Evolutionary conservation across 2,329 filamentous ascomycete species (phyloP).

Genomic region (Stemphylium vesicarium): DNA sequence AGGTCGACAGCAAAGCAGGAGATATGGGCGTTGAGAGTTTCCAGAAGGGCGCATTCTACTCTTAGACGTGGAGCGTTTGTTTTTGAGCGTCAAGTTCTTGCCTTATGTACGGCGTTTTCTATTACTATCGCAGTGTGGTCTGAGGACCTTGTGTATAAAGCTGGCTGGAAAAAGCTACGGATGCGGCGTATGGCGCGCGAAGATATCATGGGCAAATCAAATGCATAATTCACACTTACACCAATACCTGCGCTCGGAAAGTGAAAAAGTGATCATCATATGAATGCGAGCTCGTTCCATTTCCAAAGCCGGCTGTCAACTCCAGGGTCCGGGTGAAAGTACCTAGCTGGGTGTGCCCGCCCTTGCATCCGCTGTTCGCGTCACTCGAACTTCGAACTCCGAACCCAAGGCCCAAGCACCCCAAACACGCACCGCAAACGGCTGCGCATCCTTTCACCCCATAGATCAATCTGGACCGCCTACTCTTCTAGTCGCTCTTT

Average conservation of each 20-base stretch:
- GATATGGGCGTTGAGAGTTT: slow-evolving; percentile 73
- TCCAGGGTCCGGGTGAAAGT: not conserved
- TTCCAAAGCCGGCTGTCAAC: not conserved
- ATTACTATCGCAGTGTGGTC: not conserved
- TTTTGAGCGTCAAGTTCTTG: slow-evolving; percentile 14
- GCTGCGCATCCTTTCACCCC: not conserved
- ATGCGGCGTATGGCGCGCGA: slow-evolving; percentile 18
- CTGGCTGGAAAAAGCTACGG: slow-evolving; percentile 33
- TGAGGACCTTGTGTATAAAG: slow-evolving; percentile 17
- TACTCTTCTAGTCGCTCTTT: not conserved
- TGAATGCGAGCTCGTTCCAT: not conserved
- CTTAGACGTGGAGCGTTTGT: slow-evolving; percentile 49
- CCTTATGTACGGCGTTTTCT: slow-evolving; percentile 15
- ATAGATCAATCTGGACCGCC: not conserved
- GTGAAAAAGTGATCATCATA: not conserved
- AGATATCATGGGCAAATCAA: slow-evolving; percentile 17
- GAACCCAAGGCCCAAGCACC: slow-evolving; percentile 4
- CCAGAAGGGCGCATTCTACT: slow-evolving; percentile 73
- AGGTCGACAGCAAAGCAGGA: slow-evolving; percentile 64
- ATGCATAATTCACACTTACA: not conserved
- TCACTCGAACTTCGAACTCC: slow-evolving; percentile 2
- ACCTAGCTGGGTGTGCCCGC: not conserved
- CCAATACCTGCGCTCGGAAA: not conserved
- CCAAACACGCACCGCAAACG: not conserved
- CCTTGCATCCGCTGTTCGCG: slow-evolving; percentile 2